These are phyloP conservation scores for Toxicodendron radicans DNA, from an alignment of 345 rosid genomes.

Conservation along the genomic window DNA sequence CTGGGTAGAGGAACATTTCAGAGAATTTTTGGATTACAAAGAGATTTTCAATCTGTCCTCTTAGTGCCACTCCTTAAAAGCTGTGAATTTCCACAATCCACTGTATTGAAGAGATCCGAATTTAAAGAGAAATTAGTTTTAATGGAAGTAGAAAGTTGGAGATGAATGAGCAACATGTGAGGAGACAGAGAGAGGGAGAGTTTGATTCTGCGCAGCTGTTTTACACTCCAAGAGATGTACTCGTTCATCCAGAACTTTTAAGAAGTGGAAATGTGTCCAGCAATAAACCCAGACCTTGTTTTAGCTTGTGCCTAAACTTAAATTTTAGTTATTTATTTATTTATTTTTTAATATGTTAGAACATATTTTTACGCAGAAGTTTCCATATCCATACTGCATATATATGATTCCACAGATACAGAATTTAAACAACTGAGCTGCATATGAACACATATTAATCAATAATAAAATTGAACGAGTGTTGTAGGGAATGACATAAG, in stretches of 20 bases:
- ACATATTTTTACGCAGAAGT: not conserved
- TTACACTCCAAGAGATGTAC: not conserved
- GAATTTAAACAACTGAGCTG: not conserved
- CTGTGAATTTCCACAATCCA: not conserved
- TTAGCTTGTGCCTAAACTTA: not conserved
- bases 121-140: too few species aligned
- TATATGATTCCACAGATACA: not conserved
- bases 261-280: not conserved
- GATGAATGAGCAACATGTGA: not conserved
- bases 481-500: too few species aligned
- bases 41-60: not conserved
- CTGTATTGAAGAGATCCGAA: too few species aligned
- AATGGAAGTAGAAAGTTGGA: not conserved
- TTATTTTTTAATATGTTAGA: not conserved
- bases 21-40: constrained; percentile 6
- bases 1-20: constrained; percentile 6
- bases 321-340: not conserved
- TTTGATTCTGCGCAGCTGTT: not conserved
- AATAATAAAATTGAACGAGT: too few species aligned
- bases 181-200: not conserved
- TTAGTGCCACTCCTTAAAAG: constrained; percentile 4
- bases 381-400: not conserved
- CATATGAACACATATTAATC: not conserved
- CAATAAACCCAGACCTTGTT: not conserved
- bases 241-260: not conserved